Conservation (phyloP, 1,284 basidiomycete genomes). For the Microbotryum lychnidis-dioicae region DNA sequence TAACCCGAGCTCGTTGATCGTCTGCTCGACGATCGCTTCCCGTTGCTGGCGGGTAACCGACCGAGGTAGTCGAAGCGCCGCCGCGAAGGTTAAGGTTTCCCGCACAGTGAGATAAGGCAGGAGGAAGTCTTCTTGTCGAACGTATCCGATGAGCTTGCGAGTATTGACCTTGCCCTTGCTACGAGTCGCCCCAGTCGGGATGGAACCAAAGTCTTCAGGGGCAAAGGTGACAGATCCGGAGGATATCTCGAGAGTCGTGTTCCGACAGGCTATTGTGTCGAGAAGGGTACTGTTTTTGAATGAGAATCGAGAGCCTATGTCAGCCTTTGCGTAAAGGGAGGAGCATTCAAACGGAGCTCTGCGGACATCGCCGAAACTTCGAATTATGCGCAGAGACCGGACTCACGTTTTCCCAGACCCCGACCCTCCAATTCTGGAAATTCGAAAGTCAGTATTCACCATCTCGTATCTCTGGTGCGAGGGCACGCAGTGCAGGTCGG, state of each 20-base stretch:
- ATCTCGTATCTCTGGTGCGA: no score
- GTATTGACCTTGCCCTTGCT: neutral
- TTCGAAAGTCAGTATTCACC: no score
- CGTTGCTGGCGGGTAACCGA: constrained; percentile 39
- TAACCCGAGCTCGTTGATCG: constrained; percentile 48
- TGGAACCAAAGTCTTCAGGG: neutral
- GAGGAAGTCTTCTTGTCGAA: constrained; percentile 27
- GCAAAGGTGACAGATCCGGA: constrained; percentile 10
- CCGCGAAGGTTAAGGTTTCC: constrained; percentile 49
- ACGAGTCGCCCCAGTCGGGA: neutral
- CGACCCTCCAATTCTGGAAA: no score
- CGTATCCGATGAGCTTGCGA: constrained; percentile 24
- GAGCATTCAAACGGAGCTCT: no score
- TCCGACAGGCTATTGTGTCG: constrained; percentile 15
- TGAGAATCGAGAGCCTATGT: neutral
- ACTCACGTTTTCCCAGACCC: no score
- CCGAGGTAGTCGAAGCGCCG: constrained; percentile 46
- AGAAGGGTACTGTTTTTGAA: constrained; percentile 10
- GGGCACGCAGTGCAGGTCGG: no score
- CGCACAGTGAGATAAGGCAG: constrained; percentile 34
- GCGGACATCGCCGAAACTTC: no score
- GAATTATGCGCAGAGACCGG: no score
- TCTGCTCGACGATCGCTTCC: constrained; percentile 47
- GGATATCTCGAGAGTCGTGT: constrained; percentile 11
- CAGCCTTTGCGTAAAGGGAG: neutral